Base-by-base conservation (phyloP, 352 stramenopile genomes). In the Globisporangium okanoganense region DNA sequence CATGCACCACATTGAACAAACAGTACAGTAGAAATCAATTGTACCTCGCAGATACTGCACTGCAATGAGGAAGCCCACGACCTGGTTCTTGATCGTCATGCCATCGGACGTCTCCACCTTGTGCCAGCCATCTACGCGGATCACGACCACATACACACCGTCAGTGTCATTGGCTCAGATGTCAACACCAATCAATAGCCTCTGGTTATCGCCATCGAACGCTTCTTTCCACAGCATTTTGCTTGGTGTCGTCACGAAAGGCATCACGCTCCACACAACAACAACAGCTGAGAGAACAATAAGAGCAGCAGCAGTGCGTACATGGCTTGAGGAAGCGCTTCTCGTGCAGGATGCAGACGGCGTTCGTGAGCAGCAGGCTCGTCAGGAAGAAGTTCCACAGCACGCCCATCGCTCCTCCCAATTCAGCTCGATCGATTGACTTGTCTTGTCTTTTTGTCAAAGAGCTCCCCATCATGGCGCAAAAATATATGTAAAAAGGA, bases 371-470 rank as follows among this genome's bases (percentile, higher is more conserved):
- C 70, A 95, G 58, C 56, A 95, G 67, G 43, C 85, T 94, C 68
- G 87, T 86, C 35, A 94, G 81, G 67, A 95, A 80, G 65, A 95
- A 90, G 70, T 94, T 90, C 87, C 87, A 95, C 57, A 95, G 70
- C 50, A 92, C 83, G 52, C 85, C 81, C 86, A 95, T 95, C 25
- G 31, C n/a, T n/a, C n/a, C 16, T 43, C 36, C 13, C 36, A 43
- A 43, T 43, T 43, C 36, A n/a, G 36, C 18, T 45, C 18, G 40
- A 2, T 45, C 16, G 29, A 33, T 20, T 7, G 36, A 12, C n/a
- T 51, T 27, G 55, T 44, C 24, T 38, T 49, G 36, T 50, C 38
- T 40, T 51, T 50, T 53, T 18, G 36, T 43, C 36, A 43, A 43
- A 20, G 14, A 43, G 36, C 36, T n/a, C n/a, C n/a, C n/a, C n/a